phyloP scores from a whole-genome alignment of 2,329 filamentous ascomycete genomes.

The Talaromyces funiculosus region DNA sequence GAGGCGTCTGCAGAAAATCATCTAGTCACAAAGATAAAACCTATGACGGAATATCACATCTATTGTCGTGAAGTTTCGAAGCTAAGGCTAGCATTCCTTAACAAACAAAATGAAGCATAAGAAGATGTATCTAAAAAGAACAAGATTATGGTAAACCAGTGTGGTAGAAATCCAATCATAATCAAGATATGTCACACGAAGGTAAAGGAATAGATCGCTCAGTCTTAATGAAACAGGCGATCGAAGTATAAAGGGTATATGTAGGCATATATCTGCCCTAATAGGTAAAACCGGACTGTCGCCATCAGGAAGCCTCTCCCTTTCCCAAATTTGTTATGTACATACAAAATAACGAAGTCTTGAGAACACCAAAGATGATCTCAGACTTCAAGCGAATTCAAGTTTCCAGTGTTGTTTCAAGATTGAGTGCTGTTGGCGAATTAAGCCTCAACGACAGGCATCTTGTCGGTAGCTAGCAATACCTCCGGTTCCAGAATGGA shows the following conservation, averaged over 20 bases:
- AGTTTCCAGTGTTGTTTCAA: not conserved
- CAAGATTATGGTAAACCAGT: not conserved
- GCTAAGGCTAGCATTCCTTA: not conserved
- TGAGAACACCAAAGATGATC: not conserved
- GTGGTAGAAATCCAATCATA: not conserved
- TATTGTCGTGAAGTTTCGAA: not conserved
- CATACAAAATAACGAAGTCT: not conserved
- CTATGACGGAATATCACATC: too few species aligned
- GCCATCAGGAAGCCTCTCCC: not conserved
- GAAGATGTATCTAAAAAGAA: not conserved
- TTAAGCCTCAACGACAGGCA: not conserved
- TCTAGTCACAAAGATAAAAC: not conserved
- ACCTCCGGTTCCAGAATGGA: slow-evolving; percentile 9
- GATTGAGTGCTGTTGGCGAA: not conserved
- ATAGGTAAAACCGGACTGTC: not conserved
- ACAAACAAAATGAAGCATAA: not conserved
- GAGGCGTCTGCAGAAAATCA: slow-evolving; percentile 20
- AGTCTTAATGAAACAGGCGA: too few species aligned
- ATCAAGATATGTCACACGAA: not conserved
- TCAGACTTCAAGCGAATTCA: not conserved
- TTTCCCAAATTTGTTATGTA: not conserved
- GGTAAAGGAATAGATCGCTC: not conserved
- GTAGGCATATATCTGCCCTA: not conserved
- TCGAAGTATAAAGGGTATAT: not conserved
- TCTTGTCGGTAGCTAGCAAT: slow-evolving; percentile 4